Evolutionary conservation across 1,284 basidiomycete species (phyloP), one percentile per base, ranked within the genome.

Genomic region (Trametes versicolor): DNA sequence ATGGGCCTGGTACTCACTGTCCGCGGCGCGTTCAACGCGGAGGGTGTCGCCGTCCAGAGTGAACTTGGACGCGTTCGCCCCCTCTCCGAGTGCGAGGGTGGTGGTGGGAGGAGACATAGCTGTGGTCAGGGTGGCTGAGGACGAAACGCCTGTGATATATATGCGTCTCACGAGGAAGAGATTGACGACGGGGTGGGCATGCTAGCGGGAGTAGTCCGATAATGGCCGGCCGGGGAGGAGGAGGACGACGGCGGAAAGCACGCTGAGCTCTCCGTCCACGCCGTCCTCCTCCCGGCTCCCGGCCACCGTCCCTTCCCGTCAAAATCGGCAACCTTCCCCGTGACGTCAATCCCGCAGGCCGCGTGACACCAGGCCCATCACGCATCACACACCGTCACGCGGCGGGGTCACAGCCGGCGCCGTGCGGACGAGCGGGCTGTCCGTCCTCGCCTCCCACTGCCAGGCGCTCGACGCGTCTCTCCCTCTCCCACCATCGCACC

Each of bases 11-110:
- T 2, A 39, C 71, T 59, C 51, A 70, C 72, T 62, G 65, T 72
- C 74, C 70, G 71, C 74, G 60, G 66, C 60, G 25, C 74, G 70
- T 37, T 75, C 71, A 41, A 82, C 71, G 57, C 65, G 66, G 61
- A 83, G 73, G 1, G 71, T 70, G 23, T 67, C 65, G 56, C 76
- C 71, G 5, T 74, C 73, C 57, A 78, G 75, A 34, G 70, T 67
- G 70, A 80, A 75, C 25, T 62, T 68, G 53, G 72, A 68, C 9
- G 65, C 52, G 43, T 63, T 68, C 36, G 51, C 61, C 50, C 67
- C 62, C 5, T 63, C 37, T 45, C 70, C 66, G 58, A 73, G 65
- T 48, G 68, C 61, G 60, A 76, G 71, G 34, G 71, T 63, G 47
- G 29, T 55, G 21, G 59, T 59, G 43, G 60, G 3, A 43, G 37